Conservation (phyloP, 2,329 filamentous ascomycete species). For the Fusarium sp. region DNA sequence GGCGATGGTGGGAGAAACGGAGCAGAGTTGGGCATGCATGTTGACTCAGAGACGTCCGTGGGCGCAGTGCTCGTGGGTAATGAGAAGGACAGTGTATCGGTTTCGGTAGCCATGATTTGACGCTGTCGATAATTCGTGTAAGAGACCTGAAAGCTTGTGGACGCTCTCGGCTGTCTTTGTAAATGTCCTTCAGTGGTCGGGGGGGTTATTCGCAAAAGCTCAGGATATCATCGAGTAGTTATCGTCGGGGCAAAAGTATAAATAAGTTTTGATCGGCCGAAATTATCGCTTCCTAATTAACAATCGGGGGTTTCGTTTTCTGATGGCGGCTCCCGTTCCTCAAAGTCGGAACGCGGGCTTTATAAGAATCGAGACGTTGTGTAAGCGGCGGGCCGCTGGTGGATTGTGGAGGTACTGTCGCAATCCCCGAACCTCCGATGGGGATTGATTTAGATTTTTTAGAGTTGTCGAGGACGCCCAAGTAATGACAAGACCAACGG, state of each 20-base stretch:
- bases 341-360: slow-evolving; percentile 21
- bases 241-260: not conserved
- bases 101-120: slow-evolving; percentile 49
- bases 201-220: not conserved
- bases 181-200: not conserved
- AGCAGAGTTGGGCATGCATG: slow-evolving; percentile 41
- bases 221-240: slow-evolving; percentile 31
- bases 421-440: slow-evolving; percentile 37
- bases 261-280: not conserved
- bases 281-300: slow-evolving; percentile 6
- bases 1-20: slow-evolving; percentile 32
- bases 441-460: slow-evolving; percentile 1
- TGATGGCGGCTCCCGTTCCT: not conserved
- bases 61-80: slow-evolving; percentile 49
- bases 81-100: slow-evolving; percentile 49
- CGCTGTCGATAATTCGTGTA: not conserved
- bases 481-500: not conserved
- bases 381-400: slow-evolving; percentile 26
- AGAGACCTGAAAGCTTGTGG: slow-evolving; percentile 8
- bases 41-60: slow-evolving; percentile 47
- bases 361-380: slow-evolving; percentile 22
- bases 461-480: slow-evolving; percentile 1
- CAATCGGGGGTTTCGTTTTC: not conserved
- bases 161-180: slow-evolving; percentile 23
- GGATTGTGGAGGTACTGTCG: slow-evolving; percentile 21